Evolutionary conservation across 768 basidiomycete species (phyloP).

Genomic region (Chalciporus pseudorubinellus): DNA sequence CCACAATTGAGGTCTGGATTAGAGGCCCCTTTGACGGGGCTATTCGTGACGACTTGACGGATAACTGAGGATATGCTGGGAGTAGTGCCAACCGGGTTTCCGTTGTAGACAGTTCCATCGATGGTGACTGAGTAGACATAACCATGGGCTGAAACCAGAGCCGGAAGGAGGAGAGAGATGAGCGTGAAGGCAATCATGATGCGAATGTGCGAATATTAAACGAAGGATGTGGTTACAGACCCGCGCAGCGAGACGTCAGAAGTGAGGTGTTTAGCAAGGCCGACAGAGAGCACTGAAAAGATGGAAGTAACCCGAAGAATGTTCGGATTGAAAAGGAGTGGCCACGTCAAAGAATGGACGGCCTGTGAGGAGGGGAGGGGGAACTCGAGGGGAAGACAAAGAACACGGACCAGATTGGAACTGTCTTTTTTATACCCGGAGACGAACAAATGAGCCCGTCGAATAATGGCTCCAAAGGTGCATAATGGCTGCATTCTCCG

Average conservation of each 20-base stretch:
- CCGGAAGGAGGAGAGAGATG: slow-evolving; percentile 18
- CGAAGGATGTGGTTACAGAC: slow-evolving; percentile 1
- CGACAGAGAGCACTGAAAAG: slow-evolving; percentile 2
- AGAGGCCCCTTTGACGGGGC: slow-evolving; percentile 52
- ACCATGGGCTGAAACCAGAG: slow-evolving; percentile 30
- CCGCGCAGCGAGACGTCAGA: slow-evolving; percentile 28
- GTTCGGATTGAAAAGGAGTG: neutral
- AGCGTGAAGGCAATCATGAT: slow-evolving; percentile 16
- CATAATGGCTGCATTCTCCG: neutral
- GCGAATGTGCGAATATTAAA: neutral
- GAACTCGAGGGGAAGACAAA: neutral
- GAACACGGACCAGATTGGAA: neutral
- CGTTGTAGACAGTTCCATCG: slow-evolving; percentile 28
- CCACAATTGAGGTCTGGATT: slow-evolving; percentile 63
- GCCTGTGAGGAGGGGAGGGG: neutral
- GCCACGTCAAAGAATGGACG: neutral
- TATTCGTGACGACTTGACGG: slow-evolving; percentile 41
- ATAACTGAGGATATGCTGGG: slow-evolving; percentile 35
- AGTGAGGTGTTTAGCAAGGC: neutral
- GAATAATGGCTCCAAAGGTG: too few species aligned
- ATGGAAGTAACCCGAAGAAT: neutral
- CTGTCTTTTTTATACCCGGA: neutral
- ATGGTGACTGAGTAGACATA: slow-evolving; percentile 26
- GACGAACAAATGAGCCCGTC: neutral
- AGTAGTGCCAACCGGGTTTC: slow-evolving; percentile 29